Percentiles rank a stretch among this genome's conserved stretches.
Evolutionary conservation across 2,329 filamentous ascomycete species (phyloP).

Genomic region (Monosporascus ibericus): DNA sequence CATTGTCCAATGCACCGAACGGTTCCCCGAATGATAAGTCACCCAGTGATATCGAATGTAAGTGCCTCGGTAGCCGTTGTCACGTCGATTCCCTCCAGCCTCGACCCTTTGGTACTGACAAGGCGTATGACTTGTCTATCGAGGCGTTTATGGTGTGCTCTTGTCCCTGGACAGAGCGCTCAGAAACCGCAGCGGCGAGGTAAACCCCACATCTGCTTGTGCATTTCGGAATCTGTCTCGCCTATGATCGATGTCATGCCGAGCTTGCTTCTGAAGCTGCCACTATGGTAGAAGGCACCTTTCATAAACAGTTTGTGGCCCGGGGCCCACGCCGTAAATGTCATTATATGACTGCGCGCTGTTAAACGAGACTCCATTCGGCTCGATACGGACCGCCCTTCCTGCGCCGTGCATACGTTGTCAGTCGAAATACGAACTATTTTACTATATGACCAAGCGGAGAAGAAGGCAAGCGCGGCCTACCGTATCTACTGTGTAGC

Average conservation of each 20-base stretch:
- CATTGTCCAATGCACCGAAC: conserved; percentile 12
- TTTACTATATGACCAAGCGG: no score
- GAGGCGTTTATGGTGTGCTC: conserved; percentile 14
- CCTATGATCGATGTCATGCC: conserved; percentile 16
- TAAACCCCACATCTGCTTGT: conserved; percentile 15
- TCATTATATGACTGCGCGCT: conserved; percentile 9
- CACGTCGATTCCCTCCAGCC: conserved; percentile 7
- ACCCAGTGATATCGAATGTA: conserved; percentile 18
- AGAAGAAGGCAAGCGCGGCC: no score
- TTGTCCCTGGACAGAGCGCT: conserved; percentile 20
- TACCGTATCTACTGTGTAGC: no score
- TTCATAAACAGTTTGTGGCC: conserved; percentile 16
- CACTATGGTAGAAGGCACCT: conserved; percentile 17
- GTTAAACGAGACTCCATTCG: conserved; percentile 15
- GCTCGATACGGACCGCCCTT: neutral
- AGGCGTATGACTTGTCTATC: conserved; percentile 11
- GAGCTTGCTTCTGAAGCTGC: conserved; percentile 7
- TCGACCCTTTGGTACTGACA: conserved; percentile 4
- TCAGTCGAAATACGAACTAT: neutral
- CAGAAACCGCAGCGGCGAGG: conserved; percentile 19
- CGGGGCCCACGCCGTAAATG: conserved; percentile 11
- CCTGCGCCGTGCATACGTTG: neutral
- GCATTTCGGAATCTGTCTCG: conserved; percentile 13
- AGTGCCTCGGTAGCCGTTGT: conserved; percentile 6
- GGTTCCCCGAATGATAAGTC: conserved; percentile 15